Conservation (phyloP, 2,329 filamentous ascomycete species). For the Xylaria sp. region DNA sequence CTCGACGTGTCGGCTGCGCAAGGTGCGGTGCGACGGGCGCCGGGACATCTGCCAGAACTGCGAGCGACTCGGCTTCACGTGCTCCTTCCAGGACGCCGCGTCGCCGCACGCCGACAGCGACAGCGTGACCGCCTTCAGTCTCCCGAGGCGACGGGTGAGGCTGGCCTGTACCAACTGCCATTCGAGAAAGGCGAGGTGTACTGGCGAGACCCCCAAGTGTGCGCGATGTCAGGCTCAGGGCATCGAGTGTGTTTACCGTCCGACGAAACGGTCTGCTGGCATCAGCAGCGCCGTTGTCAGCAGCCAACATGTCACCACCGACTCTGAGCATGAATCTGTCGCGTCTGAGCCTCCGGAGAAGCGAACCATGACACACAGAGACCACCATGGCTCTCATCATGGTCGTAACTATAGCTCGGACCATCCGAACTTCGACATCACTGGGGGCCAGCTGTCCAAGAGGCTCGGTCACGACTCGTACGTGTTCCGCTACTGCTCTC, state of each 20-base stretch:
- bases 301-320: conserved; percentile 44
- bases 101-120: conserved; percentile 49
- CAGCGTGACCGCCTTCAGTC: conserved; percentile 53
- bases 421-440: conserved; percentile 38
- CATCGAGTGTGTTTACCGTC: conserved; percentile 65
- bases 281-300: conserved; percentile 38
- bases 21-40: conserved; percentile 67
- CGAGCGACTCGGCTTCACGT: conserved; percentile 66
- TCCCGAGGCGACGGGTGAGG: conserved; percentile 64
- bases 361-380: conserved; percentile 45
- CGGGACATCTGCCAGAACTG: conserved; percentile 67
- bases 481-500: conserved; percentile 37
- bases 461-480: conserved; percentile 43
- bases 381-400: conserved; percentile 49
- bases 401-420: conserved; percentile 45
- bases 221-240: conserved; percentile 63
- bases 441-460: conserved; percentile 35
- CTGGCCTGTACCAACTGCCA: conserved; percentile 69
- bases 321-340: conserved; percentile 50
- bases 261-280: conserved; percentile 48
- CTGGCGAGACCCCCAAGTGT: conserved; percentile 65
- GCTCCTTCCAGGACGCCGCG: conserved; percentile 63
- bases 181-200: conserved; percentile 67
- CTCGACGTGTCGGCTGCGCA: conserved; percentile 64
- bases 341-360: conserved; percentile 50